A percentile compares a stretch with the other conserved stretches of the same genome.
Evolutionary conservation across 345 rosid genomes (phyloP).

Genomic region (Rubroshorea leprosula): DNA sequence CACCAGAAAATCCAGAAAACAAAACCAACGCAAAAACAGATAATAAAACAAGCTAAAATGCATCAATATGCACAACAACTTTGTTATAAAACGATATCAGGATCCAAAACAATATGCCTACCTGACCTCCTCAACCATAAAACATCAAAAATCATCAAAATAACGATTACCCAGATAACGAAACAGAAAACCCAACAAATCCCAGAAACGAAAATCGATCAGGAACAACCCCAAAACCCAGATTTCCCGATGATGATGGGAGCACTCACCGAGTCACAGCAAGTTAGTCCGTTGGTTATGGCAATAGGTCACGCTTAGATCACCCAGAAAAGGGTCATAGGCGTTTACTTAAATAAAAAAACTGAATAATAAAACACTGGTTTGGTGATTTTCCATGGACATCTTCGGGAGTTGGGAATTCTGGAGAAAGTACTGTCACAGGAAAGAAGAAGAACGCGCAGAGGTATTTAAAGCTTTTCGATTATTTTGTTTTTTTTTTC

Average conservation of each 20-base stretch:
- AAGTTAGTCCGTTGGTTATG: background rate
- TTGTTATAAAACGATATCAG: conserved; percentile 12
- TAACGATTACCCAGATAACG: conserved; percentile 17
- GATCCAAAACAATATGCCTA: conserved; percentile 21
- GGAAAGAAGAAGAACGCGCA: no score
- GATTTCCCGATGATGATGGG: conserved; percentile 17
- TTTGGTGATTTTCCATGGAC: conserved; percentile 14
- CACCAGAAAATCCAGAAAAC: background rate
- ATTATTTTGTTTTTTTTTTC: no score
- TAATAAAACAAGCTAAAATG: conserved; percentile 14
- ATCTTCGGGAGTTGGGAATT: conserved; percentile 13
- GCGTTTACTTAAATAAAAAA: background rate
- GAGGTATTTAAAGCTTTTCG: background rate
- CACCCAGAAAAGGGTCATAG: background rate
- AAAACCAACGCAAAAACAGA: background rate
- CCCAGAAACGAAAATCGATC: conserved; percentile 20
- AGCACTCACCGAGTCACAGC: conserved; percentile 28
- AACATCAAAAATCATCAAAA: conserved; percentile 3
- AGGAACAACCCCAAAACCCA: conserved; percentile 18
- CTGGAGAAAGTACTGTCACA: conserved; percentile 22
- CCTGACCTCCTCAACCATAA: conserved; percentile 11
- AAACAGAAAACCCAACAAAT: conserved; percentile 17
- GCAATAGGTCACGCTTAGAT: conserved; percentile 7
- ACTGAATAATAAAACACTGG: background rate
- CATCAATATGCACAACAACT: conserved; percentile 14